Conservation (phyloP, 306 rosid genomes). For the Casuarina glauca region DNA sequence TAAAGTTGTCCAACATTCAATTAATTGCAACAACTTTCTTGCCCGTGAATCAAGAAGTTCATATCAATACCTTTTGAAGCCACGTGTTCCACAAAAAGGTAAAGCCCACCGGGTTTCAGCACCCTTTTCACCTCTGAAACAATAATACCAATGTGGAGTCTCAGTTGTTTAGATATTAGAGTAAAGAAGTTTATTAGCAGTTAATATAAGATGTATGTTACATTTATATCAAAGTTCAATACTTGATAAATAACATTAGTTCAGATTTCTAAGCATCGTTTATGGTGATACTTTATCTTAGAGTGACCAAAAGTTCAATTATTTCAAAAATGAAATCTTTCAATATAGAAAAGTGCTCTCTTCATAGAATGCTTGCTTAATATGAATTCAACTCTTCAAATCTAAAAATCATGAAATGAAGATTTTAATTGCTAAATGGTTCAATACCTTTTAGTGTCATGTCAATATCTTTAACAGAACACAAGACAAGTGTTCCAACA, state of each 20-base stretch:
- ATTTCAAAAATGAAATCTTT: too few relatives aligned
- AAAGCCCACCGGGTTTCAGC: constrained; percentile 73
- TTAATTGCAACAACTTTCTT: background rate
- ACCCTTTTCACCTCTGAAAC: constrained; percentile 78
- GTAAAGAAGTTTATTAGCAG: background rate
- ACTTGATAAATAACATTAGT: background rate
- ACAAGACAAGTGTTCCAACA: constrained; percentile 89
- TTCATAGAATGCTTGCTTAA: too few relatives aligned
- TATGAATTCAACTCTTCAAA: too few relatives aligned
- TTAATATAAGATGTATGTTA: background rate
- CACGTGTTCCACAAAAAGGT: constrained; percentile 77
- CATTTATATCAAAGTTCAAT: background rate
- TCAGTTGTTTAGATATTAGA: constrained; percentile 12
- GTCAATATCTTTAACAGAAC: constrained; percentile 81
- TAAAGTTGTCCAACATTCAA: background rate
- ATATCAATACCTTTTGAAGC: constrained; percentile 67
- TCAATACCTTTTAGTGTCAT: constrained; percentile 63
- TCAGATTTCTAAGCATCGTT: background rate
- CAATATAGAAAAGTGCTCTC: too few relatives aligned
- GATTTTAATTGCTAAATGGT: constrained; percentile 9
- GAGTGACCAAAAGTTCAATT: background rate
- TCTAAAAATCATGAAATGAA: constrained; percentile 4
- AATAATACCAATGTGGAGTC: background rate
- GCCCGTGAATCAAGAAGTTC: constrained; percentile 20
- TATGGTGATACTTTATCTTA: background rate